These are phyloP conservation scores for Solanum sejunctum DNA, from an alignment of 257 asterid species.

Conservation along the genomic window DNA sequence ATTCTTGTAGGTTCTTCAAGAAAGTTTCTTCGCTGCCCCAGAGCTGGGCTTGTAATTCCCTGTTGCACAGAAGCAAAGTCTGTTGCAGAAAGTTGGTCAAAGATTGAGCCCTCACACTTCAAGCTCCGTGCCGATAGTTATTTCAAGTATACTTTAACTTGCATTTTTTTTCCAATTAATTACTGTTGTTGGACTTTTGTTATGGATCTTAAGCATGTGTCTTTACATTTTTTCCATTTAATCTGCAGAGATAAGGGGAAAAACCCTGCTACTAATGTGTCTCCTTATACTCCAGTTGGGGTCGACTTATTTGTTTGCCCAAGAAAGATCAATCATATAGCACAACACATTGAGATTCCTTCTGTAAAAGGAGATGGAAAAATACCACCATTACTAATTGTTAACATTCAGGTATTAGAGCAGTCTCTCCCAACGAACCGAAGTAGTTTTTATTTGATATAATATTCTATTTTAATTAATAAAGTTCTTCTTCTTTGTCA, in stretches of 20 bases:
- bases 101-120: constrained; percentile 53
- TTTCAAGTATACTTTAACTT: constrained; percentile 40
- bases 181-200: not conserved
- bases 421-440: not conserved
- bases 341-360: constrained; percentile 64
- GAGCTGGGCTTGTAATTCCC: constrained; percentile 60
- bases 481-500: constrained; percentile 7
- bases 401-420: constrained; percentile 55
- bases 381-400: constrained; percentile 43
- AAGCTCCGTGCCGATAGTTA: constrained; percentile 70
- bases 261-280: constrained; percentile 36
- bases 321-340: constrained; percentile 59
- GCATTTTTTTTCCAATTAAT: not conserved
- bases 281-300: constrained; percentile 61
- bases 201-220: not conserved
- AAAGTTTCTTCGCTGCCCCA: constrained; percentile 45
- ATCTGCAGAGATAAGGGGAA: constrained; percentile 67
- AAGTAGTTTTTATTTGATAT: not conserved
- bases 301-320: constrained; percentile 53
- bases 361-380: constrained; percentile 31
- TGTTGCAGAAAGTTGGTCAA: constrained; percentile 58
- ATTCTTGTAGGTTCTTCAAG: constrained; percentile 39
- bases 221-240: not conserved
- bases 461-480: not conserved
- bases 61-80: constrained; percentile 45